A percentile compares a stretch with the other conserved stretches of the same genome.
phyloP scores from a whole-genome alignment of 148 eudicot genomes.

The Mesembryanthemum crystallinum region DNA sequence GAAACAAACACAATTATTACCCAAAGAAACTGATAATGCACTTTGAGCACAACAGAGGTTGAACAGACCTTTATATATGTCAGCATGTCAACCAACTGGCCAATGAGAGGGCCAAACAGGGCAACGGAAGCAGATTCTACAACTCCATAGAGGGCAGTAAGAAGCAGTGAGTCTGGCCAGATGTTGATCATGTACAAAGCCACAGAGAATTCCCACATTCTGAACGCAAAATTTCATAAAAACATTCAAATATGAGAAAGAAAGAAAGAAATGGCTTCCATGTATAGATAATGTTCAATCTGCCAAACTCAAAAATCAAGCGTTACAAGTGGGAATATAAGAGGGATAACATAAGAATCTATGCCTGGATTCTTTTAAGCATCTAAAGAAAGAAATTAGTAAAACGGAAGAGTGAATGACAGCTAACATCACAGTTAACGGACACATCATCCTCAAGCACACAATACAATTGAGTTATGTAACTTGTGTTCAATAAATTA shows the following conservation, averaged over 20 bases:
- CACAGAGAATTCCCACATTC: conserved; percentile 97
- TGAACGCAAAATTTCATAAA: conserved; percentile 26
- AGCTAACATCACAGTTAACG: no score
- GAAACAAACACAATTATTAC: background rate
- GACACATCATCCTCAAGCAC: no score
- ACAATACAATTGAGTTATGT: no score
- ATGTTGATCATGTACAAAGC: conserved; percentile 88
- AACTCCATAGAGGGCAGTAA: conserved; percentile 83
- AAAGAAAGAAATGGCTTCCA: background rate
- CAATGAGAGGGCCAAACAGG: conserved; percentile 73
- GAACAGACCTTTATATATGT: conserved; percentile 60
- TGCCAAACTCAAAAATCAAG: background rate
- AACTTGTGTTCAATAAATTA: no score
- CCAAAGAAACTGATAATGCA: background rate
- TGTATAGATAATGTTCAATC: background rate
- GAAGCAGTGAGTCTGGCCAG: conserved; percentile 76
- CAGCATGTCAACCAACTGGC: conserved; percentile 59
- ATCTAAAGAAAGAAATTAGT: no score
- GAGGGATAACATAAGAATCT: no score
- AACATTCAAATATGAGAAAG: background rate
- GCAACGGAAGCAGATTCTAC: conserved; percentile 75
- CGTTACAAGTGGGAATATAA: no score
- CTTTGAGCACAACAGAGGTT: background rate
- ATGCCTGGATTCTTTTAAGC: no score
- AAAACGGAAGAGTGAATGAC: background rate